Evolutionary conservation across 257 asterid genomes (phyloP).

Genomic region (Rauvolfia tetraphylla): DNA sequence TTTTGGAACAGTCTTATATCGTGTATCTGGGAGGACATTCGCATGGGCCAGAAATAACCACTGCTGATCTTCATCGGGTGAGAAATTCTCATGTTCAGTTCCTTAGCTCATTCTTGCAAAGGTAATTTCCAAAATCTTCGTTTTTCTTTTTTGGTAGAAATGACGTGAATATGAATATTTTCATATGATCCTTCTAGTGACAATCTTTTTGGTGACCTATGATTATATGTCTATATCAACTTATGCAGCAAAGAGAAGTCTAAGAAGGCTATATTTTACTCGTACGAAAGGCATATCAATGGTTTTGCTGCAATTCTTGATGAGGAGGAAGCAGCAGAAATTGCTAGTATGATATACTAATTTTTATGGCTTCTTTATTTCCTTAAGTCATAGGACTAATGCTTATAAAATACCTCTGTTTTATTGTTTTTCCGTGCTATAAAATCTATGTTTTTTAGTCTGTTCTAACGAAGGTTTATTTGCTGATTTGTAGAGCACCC

Average conservation of each 20-base stretch:
- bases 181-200: no score
- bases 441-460: no score
- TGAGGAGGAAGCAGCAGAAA: slow-evolving; percentile 52
- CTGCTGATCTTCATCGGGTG: slow-evolving; percentile 39
- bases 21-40: slow-evolving; percentile 85
- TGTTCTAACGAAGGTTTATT: background rate
- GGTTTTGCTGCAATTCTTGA: slow-evolving; percentile 77
- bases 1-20: slow-evolving; percentile 42
- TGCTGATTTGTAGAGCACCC: slow-evolving; percentile 42
- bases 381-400: no score
- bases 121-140: slow-evolving; percentile 29
- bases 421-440: no score
- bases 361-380: background rate
- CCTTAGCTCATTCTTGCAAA: slow-evolving; percentile 57
- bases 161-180: no score
- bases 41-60: slow-evolving; percentile 46
- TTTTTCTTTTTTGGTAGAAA: background rate
- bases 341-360: slow-evolving; percentile 35
- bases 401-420: no score
- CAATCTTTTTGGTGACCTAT: background rate
- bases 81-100: slow-evolving; percentile 49
- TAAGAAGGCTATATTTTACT: slow-evolving; percentile 55
- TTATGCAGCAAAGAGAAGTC: slow-evolving; percentile 51
- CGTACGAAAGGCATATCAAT: slow-evolving; percentile 59
- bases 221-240: background rate